Evolutionary conservation across 768 basidiomycete species (phyloP).

Genomic region (Trametes elegans): DNA sequence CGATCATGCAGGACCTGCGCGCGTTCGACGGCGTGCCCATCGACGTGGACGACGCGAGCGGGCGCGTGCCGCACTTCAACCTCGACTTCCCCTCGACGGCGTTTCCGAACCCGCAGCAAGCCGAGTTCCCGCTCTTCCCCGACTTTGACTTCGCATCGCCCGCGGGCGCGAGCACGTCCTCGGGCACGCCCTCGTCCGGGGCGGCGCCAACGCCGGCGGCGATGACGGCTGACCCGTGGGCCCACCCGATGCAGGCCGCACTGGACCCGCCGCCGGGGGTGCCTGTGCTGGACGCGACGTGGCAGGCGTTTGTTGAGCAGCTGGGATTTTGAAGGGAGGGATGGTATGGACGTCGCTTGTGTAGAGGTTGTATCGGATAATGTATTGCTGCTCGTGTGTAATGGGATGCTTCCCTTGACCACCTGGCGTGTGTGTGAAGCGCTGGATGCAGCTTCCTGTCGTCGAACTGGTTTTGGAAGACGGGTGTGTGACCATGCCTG

Average conservation of each 20-base stretch:
- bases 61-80: conserved; percentile 17
- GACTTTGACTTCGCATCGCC: conserved; percentile 12
- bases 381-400: background rate
- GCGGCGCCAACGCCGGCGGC: background rate
- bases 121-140: conserved; percentile 9
- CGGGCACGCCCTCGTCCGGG: conserved; percentile 2
- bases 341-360: conserved; percentile 17
- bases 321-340: conserved; percentile 43
- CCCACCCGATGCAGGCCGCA: conserved; percentile 5
- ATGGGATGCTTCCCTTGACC: too few relatives aligned
- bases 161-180: background rate
- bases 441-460: too few relatives aligned
- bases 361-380: background rate
- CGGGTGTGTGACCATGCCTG: too few relatives aligned
- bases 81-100: conserved; percentile 30
- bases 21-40: conserved; percentile 35
- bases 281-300: conserved; percentile 55
- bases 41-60: background rate
- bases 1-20: conserved; percentile 54
- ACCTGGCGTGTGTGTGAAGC: too few relatives aligned
- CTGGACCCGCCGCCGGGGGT: conserved; percentile 18
- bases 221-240: background rate
- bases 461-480: too few relatives aligned
- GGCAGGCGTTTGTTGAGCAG: conserved; percentile 69
- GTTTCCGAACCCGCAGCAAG: conserved; percentile 17